A percentile compares a stretch with the other conserved stretches of the same genome.
These are phyloP conservation scores for Trypanosomatidae sp. DNA, from an alignment of 208 protist species.

Conservation along the genomic window DNA sequence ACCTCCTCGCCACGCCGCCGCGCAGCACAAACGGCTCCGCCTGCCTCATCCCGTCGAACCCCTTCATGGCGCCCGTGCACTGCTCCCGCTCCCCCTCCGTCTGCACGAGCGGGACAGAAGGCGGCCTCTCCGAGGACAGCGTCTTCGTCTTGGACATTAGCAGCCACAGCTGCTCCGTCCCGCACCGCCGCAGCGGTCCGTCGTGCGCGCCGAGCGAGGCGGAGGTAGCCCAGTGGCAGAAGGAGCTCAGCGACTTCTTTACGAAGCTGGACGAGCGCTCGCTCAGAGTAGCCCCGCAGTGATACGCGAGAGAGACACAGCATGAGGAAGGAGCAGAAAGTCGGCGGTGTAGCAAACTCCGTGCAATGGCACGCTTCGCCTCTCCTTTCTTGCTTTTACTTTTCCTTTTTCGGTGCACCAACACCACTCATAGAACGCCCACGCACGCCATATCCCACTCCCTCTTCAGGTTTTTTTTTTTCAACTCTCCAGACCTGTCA, in stretches of 20 bases:
- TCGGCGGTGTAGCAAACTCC: no score
- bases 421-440: no score
- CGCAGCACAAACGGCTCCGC: slow-evolving; percentile 14
- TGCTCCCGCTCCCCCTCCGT: slow-evolving; percentile 31
- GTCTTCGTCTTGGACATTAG: slow-evolving; percentile 37
- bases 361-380: no score
- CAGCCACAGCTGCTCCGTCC: slow-evolving; percentile 12
- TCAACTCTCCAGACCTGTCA: no score
- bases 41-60: slow-evolving; percentile 25
- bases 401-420: no score
- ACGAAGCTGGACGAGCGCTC: slow-evolving; percentile 34
- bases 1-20: slow-evolving; percentile 30
- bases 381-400: no score
- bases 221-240: slow-evolving; percentile 40
- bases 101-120: slow-evolving; percentile 37
- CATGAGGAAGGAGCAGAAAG: no score
- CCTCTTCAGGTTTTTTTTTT: no score
- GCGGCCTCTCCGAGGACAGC: slow-evolving; percentile 44
- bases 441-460: no score
- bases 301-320: no score
- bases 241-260: slow-evolving; percentile 48
- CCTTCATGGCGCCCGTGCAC: slow-evolving; percentile 25
- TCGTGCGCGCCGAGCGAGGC: slow-evolving; percentile 23
- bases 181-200: slow-evolving; percentile 8
- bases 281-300: slow-evolving; percentile 26